Evolutionary conservation across 2,329 filamentous ascomycete species (phyloP), one percentile per base, ranked within the genome.

Genomic region (Zymoseptoria brevis): DNA sequence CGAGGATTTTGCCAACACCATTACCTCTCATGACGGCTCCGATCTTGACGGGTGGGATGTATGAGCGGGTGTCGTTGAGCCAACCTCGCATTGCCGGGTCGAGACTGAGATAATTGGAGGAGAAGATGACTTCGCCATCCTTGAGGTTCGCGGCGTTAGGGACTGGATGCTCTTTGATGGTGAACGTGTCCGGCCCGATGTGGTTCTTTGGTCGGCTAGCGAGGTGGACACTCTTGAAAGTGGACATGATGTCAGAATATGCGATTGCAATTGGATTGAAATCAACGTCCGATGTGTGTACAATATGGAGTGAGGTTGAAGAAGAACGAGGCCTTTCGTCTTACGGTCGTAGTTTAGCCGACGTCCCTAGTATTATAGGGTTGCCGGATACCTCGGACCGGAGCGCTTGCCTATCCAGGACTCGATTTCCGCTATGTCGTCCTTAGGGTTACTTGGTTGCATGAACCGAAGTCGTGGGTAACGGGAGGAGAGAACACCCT

Each of bases 51-150:
- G 79, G 79, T 0, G 72, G 66, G 2, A 74, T 69, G 68, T 82
- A 82, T 6, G 78, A 71, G 22, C 79, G 75, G 9, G 73, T 73
- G 22, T 72, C 67, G 59, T 77, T 72, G 59, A 82, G 79, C 78
- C 79, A 81, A 52, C 72, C 74, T 35, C 80, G 74, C 68, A 81
- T 79, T 1, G 79, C 80, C 3, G 80, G 80, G 67, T 83, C 80
- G 57, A 81, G 80, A 61, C 78, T 80, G 57, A 81, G 67, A 67
- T 76, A 81, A 26, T 76, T 68, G 2, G 72, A 68, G 65, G 80
- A 77, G 61, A 80, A 66, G 24, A 82, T 75, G 63, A 79, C 71
- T 69, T 81, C 72, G 59, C 74, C 69, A 45, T 74, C 59, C 30
- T 71, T 67, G 9, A 69, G 60, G 2, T 61, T 53, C 8, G 58